Base-by-base conservation (phyloP, 805 yeast genomes). In the Citeromyces matritensis region DNA sequence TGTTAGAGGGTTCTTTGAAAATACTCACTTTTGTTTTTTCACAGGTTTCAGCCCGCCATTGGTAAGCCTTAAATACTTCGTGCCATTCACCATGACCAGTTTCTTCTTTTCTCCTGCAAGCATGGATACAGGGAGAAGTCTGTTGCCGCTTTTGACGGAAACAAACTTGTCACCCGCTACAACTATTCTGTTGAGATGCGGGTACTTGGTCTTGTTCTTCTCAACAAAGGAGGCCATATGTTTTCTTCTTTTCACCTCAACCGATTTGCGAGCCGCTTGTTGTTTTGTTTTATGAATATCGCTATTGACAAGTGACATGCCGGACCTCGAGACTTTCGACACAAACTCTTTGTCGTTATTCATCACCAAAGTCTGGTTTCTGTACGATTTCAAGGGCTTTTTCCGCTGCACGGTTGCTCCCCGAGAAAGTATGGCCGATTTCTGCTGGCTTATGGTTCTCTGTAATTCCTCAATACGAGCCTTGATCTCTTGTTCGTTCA, bases 101-200 rank as follows among this genome's bases (percentile, higher is more conserved):
- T 38, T 33, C 13, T 26, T 25, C 4, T 28, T 15, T 12, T 27
- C 23, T 11, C n/a, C 26, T 7, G 7, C n/a, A 17, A 31, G 33
- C 6, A 44, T 33, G 6, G 56, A 49, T 9, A 69, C 41, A 0
- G 66, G 58, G 0, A 60, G 55, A 23, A 73, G 46, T 31, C 49
- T 51, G 4, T 53, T 49, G 1, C 69, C 71, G 21, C 49, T 45
- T 11, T 51, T 43, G 1, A 57, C 42, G 3, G 63, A 52, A 0
- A 72, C 69, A 45, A 56, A 71, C 23, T 48, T 45, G n/a, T 53
- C 53, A 4, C 60, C 62, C 23, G 58, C 55, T 8, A 70, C 51
- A 9, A 41, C 31, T 7, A 60, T 40, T 26, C 74, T 51, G 40
- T 73, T 77, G 33, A 62, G 58, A 35, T 48, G 45, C 31, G 60